Percentiles rank a stretch among this genome's conserved stretches.
phyloP scores from a whole-genome alignment of 192 early-diverging fungal species.

The Coemansia sp. region DNA sequence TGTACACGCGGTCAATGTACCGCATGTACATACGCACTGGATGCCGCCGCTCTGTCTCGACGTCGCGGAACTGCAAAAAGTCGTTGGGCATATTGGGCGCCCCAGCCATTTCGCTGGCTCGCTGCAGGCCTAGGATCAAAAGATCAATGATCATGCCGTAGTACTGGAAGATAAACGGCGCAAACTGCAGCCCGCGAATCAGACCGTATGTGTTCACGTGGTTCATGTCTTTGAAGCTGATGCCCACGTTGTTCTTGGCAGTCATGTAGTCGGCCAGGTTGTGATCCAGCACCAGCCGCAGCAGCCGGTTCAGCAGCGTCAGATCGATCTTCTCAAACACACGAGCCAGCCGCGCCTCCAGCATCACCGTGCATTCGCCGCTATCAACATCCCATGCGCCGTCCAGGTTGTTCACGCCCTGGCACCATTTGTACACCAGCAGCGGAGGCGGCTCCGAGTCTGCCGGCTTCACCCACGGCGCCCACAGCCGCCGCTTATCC shows the following conservation, averaged over 20 bases:
- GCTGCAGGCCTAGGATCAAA: slow-evolving; percentile 87
- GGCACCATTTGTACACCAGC: slow-evolving; percentile 97
- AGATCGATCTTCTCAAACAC: slow-evolving; percentile 98
- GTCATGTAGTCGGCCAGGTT: slow-evolving; percentile 99
- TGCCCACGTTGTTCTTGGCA: slow-evolving; percentile 97
- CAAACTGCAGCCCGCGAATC: slow-evolving; percentile 96
- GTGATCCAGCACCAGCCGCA: slow-evolving; percentile 96
- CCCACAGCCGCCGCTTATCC: slow-evolving; percentile 95
- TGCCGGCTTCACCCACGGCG: slow-evolving; percentile 98
- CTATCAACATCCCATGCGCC: slow-evolving; percentile 91
- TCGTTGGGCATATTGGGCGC: slow-evolving; percentile 90
- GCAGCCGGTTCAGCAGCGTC: slow-evolving; percentile 87
- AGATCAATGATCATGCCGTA: slow-evolving; percentile 97
- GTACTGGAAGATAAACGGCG: slow-evolving; percentile 97
- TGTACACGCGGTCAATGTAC: slow-evolving; percentile 90
- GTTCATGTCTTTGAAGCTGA: slow-evolving; percentile 99
- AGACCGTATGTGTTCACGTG: slow-evolving; percentile 97
- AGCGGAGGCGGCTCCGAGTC: slow-evolving; percentile 96
- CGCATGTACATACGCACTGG: slow-evolving; percentile 96
- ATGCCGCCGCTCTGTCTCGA: slow-evolving; percentile 88
- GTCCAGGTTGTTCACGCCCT: slow-evolving; percentile 96
- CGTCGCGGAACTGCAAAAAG: slow-evolving; percentile 94
- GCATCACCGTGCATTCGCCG: slow-evolving; percentile 94
- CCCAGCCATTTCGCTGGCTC: slow-evolving; percentile 96
- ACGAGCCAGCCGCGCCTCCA: slow-evolving; percentile 89